phyloP scores from a whole-genome alignment of 1,284 basidiomycete species.

The Apiotrichum gamsii region DNA sequence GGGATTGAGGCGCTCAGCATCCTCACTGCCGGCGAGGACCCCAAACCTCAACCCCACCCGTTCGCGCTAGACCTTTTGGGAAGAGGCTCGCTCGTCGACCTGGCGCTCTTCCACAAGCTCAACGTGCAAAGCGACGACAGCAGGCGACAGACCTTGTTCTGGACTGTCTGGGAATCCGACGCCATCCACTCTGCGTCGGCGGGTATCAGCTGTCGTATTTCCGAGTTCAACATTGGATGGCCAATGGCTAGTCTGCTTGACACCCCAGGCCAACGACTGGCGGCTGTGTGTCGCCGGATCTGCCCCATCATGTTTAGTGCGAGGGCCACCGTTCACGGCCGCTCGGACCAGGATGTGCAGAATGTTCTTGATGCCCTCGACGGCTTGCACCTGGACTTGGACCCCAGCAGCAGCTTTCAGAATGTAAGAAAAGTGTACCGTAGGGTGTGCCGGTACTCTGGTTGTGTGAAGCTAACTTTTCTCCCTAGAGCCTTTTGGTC shows the following conservation, averaged over 20 bases:
- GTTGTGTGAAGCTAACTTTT: not conserved
- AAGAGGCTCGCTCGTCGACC: not conserved
- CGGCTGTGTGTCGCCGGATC: not conserved
- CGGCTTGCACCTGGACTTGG: not conserved
- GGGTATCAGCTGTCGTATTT: not conserved
- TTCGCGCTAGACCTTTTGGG: not conserved
- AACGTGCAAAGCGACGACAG: not conserved
- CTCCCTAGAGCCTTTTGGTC: not conserved
- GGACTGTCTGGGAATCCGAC: slow-evolving; percentile 1
- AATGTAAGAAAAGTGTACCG: too few species aligned
- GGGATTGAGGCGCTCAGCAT: not conserved
- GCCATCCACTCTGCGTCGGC: not conserved
- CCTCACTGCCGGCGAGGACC: not conserved
- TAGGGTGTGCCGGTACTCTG: too few species aligned
- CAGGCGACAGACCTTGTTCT: not conserved
- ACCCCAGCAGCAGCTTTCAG: too few species aligned
- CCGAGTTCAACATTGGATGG: not conserved
- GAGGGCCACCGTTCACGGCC: not conserved
- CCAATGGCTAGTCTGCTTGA: not conserved
- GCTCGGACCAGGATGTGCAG: not conserved
- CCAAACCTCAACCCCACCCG: not conserved
- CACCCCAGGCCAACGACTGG: not conserved
- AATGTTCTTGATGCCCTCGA: not conserved
- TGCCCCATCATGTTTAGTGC: not conserved
- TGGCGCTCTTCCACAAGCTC: not conserved